Percentiles rank a stretch among this genome's conserved stretches.
Conservation (phyloP, 164 flowering plant species). For the Buxus sempervirens region DNA sequence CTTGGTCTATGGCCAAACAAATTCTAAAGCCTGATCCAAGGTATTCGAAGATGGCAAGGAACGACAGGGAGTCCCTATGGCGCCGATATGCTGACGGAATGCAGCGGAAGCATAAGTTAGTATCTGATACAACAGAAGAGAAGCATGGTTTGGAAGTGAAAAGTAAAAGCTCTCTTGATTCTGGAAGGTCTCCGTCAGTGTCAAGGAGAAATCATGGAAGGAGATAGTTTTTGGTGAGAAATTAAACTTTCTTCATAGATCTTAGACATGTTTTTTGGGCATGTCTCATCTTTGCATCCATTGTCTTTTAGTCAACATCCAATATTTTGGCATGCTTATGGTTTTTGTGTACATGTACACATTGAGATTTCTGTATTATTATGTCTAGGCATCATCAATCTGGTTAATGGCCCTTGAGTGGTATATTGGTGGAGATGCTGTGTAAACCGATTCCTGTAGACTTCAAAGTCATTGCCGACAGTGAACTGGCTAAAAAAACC, state of each 20-base stretch:
- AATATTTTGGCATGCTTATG: too few species aligned
- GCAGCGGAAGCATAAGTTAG: conserved; percentile 49
- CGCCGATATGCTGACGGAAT: conserved; percentile 67
- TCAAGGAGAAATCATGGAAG: conserved; percentile 42
- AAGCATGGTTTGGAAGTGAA: conserved; percentile 32
- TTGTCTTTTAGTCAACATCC: too few species aligned
- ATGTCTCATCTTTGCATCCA: too few species aligned
- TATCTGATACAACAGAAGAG: conserved; percentile 41
- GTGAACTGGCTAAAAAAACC: too few species aligned
- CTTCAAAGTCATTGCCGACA: too few species aligned
- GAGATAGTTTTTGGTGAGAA: conserved; percentile 28
- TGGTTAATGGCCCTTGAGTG: too few species aligned
- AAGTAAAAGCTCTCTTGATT: conserved; percentile 38
- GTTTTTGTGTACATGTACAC: too few species aligned
- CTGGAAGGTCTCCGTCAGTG: conserved; percentile 28
- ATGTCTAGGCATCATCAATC: too few species aligned
- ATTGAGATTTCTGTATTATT: too few species aligned
- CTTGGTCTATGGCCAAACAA: conserved; percentile 92
- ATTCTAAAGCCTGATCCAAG: conserved; percentile 68
- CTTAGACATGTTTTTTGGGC: too few species aligned
- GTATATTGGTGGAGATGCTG: too few species aligned
- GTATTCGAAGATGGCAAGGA: conserved; percentile 77
- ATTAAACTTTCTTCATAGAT: background rate
- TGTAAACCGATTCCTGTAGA: too few species aligned
- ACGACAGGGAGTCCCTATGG: conserved; percentile 87